These are phyloP conservation scores for Gossypium gossypioides DNA, from an alignment of 441 rosid genomes.

Conservation along the genomic window DNA sequence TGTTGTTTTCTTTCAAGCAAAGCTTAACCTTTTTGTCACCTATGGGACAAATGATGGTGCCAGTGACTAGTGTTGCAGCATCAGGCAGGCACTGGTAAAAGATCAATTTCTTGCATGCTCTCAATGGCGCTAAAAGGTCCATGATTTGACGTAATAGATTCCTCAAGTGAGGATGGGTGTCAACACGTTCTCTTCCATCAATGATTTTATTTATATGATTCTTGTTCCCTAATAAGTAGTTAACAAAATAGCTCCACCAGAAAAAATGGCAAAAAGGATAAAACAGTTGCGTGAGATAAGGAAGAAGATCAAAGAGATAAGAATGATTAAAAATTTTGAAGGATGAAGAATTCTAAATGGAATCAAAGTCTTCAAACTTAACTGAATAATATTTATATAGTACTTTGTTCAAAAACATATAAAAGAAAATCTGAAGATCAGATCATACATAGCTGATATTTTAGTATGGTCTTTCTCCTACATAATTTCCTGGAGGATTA, in stretches of 20 bases:
- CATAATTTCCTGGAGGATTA: slow-evolving; percentile 64
- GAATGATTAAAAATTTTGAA: background rate
- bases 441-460: background rate
- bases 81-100: background rate
- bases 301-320: background rate
- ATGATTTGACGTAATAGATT: slow-evolving; percentile 4
- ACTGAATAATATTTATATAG: background rate
- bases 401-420: background rate
- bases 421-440: background rate
- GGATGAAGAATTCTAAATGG: background rate
- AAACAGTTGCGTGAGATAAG: background rate
- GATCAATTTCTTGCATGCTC: slow-evolving; percentile 9
- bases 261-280: background rate
- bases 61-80: slow-evolving; percentile 5
- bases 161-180: slow-evolving; percentile 6
- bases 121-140: slow-evolving; percentile 7
- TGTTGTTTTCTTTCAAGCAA: slow-evolving; percentile 14
- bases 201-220: background rate
- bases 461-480: slow-evolving; percentile 66
- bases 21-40: slow-evolving; percentile 10
- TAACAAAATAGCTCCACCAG: background rate
- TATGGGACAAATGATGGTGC: slow-evolving; percentile 25
- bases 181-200: background rate
- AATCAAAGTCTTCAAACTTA: background rate
- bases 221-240: background rate